These are phyloP conservation scores for Basidioascus undulatus DNA, from an alignment of 768 basidiomycete genomes.

Conservation along the genomic window DNA sequence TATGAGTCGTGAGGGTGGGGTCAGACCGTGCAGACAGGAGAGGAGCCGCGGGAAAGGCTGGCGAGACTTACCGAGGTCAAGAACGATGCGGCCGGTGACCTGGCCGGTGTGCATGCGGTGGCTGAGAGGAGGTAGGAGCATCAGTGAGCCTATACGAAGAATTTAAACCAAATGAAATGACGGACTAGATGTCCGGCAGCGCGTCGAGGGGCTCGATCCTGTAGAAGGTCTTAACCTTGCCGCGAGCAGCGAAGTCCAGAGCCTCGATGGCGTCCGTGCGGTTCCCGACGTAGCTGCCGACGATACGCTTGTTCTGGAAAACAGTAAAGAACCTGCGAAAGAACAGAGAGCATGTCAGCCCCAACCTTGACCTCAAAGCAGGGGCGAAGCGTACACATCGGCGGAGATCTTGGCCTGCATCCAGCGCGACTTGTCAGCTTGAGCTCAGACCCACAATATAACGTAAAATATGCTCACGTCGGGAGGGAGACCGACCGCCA, in stretches of 20 bases:
- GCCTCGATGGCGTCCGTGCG: slow-evolving; percentile 59
- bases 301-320: slow-evolving; percentile 14
- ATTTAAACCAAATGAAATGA: too few species aligned
- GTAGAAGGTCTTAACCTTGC: slow-evolving; percentile 39
- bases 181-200: slow-evolving; percentile 29
- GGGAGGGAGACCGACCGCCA: slow-evolving; percentile 48
- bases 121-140: slow-evolving; percentile 17
- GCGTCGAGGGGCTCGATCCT: slow-evolving; percentile 26
- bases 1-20: too few species aligned
- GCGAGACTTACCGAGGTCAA: too few species aligned
- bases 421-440: slow-evolving; percentile 1
- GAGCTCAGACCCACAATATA: too few species aligned
- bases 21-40: too few species aligned
- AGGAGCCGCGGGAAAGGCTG: too few species aligned
- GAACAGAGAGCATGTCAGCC: too few species aligned
- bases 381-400: slow-evolving; percentile 38
- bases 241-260: slow-evolving; percentile 41
- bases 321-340: slow-evolving; percentile 18
- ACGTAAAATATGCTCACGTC: too few species aligned
- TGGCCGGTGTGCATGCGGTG: slow-evolving; percentile 22
- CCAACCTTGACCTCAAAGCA: background rate
- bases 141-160: background rate
- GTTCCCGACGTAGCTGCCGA: slow-evolving; percentile 27
- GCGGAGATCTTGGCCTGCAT: slow-evolving; percentile 27
- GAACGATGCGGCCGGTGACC: slow-evolving; percentile 23